Conservation (phyloP, 805 yeast genomes). For the Pichia sporocuriosa region DNA sequence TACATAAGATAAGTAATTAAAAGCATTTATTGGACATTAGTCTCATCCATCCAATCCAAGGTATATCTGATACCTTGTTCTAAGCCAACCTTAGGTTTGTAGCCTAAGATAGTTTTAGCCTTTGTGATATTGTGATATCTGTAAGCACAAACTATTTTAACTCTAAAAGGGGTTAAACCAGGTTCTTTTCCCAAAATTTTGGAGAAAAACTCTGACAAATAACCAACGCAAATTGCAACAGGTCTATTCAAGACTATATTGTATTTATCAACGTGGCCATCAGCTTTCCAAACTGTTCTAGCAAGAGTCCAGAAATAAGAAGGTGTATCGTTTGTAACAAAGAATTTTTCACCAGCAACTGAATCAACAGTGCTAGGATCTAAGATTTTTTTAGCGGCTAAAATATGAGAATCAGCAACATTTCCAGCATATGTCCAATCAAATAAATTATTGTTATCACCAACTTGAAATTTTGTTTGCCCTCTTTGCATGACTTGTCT, state of each 20-base stretch:
- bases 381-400: conserved; percentile 77
- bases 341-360: conserved; percentile 83
- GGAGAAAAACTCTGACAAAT: conserved; percentile 68
- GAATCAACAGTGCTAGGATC: conserved; percentile 34
- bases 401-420: conserved; percentile 93
- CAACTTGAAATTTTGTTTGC: conserved; percentile 88
- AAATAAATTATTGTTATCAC: conserved; percentile 87
- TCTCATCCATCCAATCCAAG: conserved; percentile 84
- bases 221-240: conserved; percentile 77
- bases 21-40: conserved; percentile 16
- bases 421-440: conserved; percentile 99
- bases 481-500: conserved; percentile 76
- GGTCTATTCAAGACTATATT: conserved; percentile 66
- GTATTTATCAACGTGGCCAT: conserved; percentile 69
- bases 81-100: conserved; percentile 69
- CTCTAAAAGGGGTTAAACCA: conserved; percentile 94
- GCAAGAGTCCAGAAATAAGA: conserved; percentile 96
- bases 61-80: conserved; percentile 78
- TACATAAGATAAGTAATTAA: neutral
- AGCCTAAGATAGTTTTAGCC: conserved; percentile 73
- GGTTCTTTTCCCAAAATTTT: conserved; percentile 75
- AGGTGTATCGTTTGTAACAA: conserved; percentile 90
- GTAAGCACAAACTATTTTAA: conserved; percentile 82
- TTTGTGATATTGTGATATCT: conserved; percentile 89
- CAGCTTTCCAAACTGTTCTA: conserved; percentile 94